Evolutionary conservation across 2,329 filamentous ascomycete genomes (phyloP).

Genomic region (Stemphylium beticola): DNA sequence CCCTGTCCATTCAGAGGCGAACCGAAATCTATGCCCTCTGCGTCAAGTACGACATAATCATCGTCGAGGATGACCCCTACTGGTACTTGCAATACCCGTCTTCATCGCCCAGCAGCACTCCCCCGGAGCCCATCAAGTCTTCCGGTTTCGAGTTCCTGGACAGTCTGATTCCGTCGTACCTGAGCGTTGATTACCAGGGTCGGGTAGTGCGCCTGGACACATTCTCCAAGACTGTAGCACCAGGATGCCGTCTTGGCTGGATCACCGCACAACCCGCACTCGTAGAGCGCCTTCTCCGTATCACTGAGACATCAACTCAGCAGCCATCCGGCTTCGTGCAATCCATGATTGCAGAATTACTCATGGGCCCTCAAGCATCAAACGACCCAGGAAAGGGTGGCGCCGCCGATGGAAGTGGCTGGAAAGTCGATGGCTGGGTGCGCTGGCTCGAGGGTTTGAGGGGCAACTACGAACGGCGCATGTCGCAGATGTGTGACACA

Average conservation of each 20-base stretch:
- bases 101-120: constrained; percentile 54
- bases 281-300: constrained; percentile 73
- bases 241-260: constrained; percentile 89
- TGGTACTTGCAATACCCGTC: constrained; percentile 93
- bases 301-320: constrained; percentile 79
- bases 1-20: constrained; percentile 74
- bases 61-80: constrained; percentile 93
- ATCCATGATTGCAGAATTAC: constrained; percentile 75
- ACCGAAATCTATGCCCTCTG: constrained; percentile 82
- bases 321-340: constrained; percentile 92
- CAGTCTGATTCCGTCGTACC: constrained; percentile 80
- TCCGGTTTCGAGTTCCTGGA: constrained; percentile 80
- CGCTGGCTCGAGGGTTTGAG: constrained; percentile 87
- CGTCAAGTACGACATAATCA: constrained; percentile 84
- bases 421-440: constrained; percentile 86
- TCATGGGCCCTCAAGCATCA: constrained; percentile 72
- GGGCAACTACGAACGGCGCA: constrained; percentile 82
- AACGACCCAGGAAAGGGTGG: constrained; percentile 55
- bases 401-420: constrained; percentile 63
- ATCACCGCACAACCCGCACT: constrained; percentile 82
- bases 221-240: constrained; percentile 91
- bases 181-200: constrained; percentile 82
- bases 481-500: constrained; percentile 76
- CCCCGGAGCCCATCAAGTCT: constrained; percentile 54
- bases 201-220: constrained; percentile 90